Percentiles rank a stretch among this genome's conserved stretches.
These are phyloP conservation scores for Blastocystis sp. DNA, from an alignment of 352 stramenopile genomes.

Conservation along the genomic window DNA sequence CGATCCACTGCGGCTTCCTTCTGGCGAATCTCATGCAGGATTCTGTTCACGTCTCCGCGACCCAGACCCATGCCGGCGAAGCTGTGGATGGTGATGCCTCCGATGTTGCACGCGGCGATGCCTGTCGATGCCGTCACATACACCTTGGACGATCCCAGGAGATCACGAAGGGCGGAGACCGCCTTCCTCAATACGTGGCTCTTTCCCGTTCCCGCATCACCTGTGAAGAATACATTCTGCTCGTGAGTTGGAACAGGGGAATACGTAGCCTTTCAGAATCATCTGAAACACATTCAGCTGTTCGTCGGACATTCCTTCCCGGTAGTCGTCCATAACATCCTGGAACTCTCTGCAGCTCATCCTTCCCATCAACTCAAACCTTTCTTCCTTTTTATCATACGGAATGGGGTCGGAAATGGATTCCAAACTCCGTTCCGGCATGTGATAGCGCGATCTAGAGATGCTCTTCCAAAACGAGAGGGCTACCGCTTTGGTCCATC, in stretches of 20 bases:
- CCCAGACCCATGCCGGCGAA: constrained; percentile 73
- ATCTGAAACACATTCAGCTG: neutral
- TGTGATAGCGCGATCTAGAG: neutral
- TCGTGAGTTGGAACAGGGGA: constrained; percentile 62
- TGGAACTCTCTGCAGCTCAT: neutral
- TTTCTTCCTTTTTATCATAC: neutral
- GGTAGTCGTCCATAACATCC: neutral
- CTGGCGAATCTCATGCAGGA: constrained; percentile 59
- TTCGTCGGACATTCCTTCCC: neutral
- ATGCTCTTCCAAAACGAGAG: neutral
- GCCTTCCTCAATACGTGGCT: constrained; percentile 70
- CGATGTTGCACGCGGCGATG: constrained; percentile 66
- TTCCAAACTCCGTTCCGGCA: constrained; percentile 11
- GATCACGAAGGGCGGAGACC: constrained; percentile 59
- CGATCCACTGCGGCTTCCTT: constrained; percentile 60
- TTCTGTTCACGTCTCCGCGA: constrained; percentile 51
- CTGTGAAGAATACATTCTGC: constrained; percentile 76
- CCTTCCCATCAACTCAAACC: neutral
- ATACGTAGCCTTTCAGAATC: constrained; percentile 57
- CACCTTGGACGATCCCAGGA: constrained; percentile 61
- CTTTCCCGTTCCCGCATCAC: constrained; percentile 72
- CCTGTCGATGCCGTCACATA: constrained; percentile 75
- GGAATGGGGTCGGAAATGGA: neutral
- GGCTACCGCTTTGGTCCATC: neutral
- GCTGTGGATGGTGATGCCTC: constrained; percentile 78